Evolutionary conservation across 169 alveolate species (phyloP).

Genomic region (Cyclospora cayetanensis): DNA sequence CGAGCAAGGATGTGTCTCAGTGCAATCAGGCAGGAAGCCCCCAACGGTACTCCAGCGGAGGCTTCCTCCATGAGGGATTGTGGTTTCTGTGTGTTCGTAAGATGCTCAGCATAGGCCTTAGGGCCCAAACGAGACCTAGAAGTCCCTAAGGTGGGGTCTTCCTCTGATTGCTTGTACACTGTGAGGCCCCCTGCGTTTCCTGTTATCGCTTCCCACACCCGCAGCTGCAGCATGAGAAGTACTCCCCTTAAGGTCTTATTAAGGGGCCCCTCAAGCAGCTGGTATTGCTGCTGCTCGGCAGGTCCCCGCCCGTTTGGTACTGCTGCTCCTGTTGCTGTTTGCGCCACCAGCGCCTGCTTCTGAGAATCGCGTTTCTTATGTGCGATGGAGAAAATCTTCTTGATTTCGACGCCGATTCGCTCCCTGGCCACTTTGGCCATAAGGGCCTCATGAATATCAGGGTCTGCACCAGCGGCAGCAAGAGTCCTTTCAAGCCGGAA

Average conservation of each 20-base stretch:
- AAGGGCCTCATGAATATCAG: slow-evolving; percentile 62
- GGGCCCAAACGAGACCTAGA: neutral
- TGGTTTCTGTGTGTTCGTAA: neutral
- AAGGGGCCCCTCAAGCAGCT: neutral
- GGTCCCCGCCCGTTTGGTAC: neutral
- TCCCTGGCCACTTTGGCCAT: slow-evolving; percentile 74
- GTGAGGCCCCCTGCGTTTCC: neutral
- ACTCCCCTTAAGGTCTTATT: neutral
- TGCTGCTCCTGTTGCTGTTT: neutral
- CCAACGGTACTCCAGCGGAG: neutral
- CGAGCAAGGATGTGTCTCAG: neutral
- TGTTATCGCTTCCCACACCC: neutral
- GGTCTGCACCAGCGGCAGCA: slow-evolving; percentile 27
- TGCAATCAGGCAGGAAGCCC: neutral
- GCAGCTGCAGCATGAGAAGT: slow-evolving; percentile 27
- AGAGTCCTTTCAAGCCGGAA: neutral
- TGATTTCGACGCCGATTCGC: slow-evolving; percentile 75
- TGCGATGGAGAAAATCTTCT: slow-evolving; percentile 67
- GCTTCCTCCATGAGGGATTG: too few relatives aligned
- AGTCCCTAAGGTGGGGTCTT: neutral
- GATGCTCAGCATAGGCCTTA: neutral
- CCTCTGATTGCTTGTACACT: neutral
- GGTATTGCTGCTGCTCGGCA: neutral
- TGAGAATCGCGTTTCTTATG: slow-evolving; percentile 41
- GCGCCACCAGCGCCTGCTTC: neutral